A percentile compares a stretch with the other conserved stretches of the same genome.
These are phyloP conservation scores for Blepharisma japonicum DNA, from an alignment of 73 alveolate species.

Conservation along the genomic window DNA sequence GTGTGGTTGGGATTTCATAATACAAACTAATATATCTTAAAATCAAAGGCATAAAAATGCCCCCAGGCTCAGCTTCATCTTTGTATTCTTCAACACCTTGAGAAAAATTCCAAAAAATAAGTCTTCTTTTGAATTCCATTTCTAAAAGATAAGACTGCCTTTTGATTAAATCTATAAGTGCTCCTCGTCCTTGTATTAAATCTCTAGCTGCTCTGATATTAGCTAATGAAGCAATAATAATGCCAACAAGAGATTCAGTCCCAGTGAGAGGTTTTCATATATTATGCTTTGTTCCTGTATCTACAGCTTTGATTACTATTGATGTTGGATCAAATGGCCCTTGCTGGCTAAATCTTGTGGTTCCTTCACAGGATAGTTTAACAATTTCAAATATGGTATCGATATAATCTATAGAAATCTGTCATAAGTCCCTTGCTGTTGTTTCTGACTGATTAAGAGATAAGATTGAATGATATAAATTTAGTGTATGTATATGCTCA, in stretches of 20 bases:
- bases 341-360: not conserved
- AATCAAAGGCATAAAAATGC: constrained; percentile 5
- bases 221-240: not conserved
- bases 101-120: constrained; percentile 16
- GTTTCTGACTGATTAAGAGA: constrained; percentile 3
- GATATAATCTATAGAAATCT: constrained; percentile 12
- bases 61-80: constrained; percentile 26
- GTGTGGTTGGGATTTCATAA: constrained; percentile 14
- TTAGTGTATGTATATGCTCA: constrained; percentile 12
- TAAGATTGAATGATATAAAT: constrained; percentile 19
- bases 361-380: constrained; percentile 11
- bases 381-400: constrained; percentile 4
- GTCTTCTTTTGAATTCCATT: constrained; percentile 27
- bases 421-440: constrained; percentile 20
- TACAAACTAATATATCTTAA: not conserved
- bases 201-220: constrained; percentile 1
- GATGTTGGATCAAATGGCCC: constrained; percentile 19
- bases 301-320: constrained; percentile 11
- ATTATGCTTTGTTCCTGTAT: constrained; percentile 1
- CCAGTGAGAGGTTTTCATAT: constrained; percentile 14
- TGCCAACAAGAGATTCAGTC: constrained; percentile 1
- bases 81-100: constrained; percentile 26
- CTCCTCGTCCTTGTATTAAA: not conserved
- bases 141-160: constrained; percentile 1
- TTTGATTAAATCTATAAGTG: constrained; percentile 9